Base-by-base conservation (phyloP, 768 basidiomycete genomes). In the Basidioascus undulatus region DNA sequence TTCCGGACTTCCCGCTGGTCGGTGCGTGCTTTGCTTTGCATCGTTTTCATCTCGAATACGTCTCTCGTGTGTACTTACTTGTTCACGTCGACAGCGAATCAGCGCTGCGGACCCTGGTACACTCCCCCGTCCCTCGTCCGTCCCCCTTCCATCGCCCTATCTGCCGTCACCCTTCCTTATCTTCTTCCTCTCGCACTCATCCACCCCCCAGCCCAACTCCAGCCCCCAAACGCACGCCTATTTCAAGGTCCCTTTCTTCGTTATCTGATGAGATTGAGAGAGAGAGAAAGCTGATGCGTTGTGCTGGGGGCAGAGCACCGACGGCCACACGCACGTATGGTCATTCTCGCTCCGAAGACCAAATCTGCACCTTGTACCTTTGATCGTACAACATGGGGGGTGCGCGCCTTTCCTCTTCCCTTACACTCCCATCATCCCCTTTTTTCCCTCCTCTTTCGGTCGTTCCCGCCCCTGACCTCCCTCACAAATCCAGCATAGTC, bases 81-180 rank as follows among this genome's bases (percentile, higher is more conserved):
- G 18, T n/a, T n/a, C n/a, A n/a, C 27, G 27, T 52, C 10, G 15
- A 6, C 40, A 79, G 83, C 89, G 3, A 96, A 96, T 55, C 67
- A 86, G 52, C 70, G 89, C 19, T 92, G 86, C 51, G 89, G 89
- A 4, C 76, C 76, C 6, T 96, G 87, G 87, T 94, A 92, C 55
- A 27, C 38, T 12, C 26, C n/a, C 24, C 21, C 23, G 25, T 39
- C 38, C 24, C 41, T 43, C 40, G 34, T 35, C 40, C 23, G 32
- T 45, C 37, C 27, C 34, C 15, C n/a, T 28, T 23, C 31, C 12
- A 6, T 26, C 39, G 62, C 57, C 53, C 10, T 32, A 7, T n/a
- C 19, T 26, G 25, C 49, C 12, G 50, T 49, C 23, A 43, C 43
- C 5, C 48, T 59, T 5, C 63, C 66, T 11, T 16, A 11, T 36